Conservation (phyloP, 2,329 filamentous ascomycete genomes). For the Ustulina deusta region DNA sequence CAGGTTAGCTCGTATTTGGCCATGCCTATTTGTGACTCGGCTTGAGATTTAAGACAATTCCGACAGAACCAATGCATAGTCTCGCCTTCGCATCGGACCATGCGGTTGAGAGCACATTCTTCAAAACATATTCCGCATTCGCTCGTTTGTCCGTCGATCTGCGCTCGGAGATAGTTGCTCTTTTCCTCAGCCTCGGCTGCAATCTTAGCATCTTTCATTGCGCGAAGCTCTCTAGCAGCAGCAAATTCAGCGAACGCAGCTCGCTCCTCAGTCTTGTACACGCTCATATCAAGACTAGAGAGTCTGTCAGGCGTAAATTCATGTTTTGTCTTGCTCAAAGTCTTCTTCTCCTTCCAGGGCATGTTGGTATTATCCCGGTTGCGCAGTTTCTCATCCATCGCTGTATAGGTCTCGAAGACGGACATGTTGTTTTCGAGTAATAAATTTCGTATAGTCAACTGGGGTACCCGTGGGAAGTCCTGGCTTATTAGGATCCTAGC, state of each 20-base stretch:
- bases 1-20: constrained; percentile 77
- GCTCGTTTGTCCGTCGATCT: constrained; percentile 63
- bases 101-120: constrained; percentile 73
- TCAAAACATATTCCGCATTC: constrained; percentile 82
- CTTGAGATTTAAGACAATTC: constrained; percentile 72
- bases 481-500: constrained; percentile 50
- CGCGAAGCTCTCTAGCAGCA: constrained; percentile 52
- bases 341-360: constrained; percentile 51
- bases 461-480: constrained; percentile 52
- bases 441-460: constrained; percentile 44
- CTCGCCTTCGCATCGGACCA: constrained; percentile 74
- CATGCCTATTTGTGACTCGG: constrained; percentile 75
- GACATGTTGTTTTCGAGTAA: constrained; percentile 44
- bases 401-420: constrained; percentile 54
- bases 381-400: constrained; percentile 48
- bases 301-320: constrained; percentile 41
- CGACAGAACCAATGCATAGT: constrained; percentile 76
- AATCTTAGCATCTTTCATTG: constrained; percentile 45
- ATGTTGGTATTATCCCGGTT: constrained; percentile 38
- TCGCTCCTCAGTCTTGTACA: constrained; percentile 37
- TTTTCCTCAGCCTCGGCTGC: constrained; percentile 49
- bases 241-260: constrained; percentile 56
- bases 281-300: constrained; percentile 40
- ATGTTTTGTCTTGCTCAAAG: constrained; percentile 34
- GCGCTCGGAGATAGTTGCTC: constrained; percentile 57